phyloP scores from a whole-genome alignment of 108 stramenopile species.

The Craspedostauros australis region DNA sequence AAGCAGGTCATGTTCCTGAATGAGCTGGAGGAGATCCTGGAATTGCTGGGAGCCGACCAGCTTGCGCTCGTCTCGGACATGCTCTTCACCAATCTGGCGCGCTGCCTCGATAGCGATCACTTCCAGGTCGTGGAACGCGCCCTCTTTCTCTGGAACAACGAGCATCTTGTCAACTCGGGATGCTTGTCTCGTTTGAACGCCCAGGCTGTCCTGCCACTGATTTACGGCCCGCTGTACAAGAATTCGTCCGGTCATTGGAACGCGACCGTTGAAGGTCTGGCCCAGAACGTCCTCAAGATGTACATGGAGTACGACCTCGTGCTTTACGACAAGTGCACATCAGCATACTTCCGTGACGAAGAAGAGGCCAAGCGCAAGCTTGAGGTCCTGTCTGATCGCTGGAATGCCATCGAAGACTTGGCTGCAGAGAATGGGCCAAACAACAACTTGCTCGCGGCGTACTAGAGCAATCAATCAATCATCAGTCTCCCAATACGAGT shows the following conservation, averaged over 20 bases:
- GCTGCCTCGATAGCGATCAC: constrained; percentile 92
- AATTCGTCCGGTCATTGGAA: constrained; percentile 98
- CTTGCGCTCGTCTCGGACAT: constrained; percentile 78
- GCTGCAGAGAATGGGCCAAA: constrained; percentile 20
- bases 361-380: constrained; percentile 85
- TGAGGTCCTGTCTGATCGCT: constrained; percentile 64
- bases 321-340: constrained; percentile 84
- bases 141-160: constrained; percentile 97
- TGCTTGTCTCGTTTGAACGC: constrained; percentile 83
- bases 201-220: constrained; percentile 85
- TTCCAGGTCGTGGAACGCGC: constrained; percentile 97
- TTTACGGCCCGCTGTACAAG: constrained; percentile 92
- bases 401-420: constrained; percentile 66
- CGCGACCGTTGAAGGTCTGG: constrained; percentile 95
- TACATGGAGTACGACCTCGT: constrained; percentile 93
- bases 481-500: no score
- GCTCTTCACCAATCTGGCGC: constrained; percentile 85
- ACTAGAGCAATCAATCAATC: no score
- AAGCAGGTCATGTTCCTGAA: constrained; percentile 97
- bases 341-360: constrained; percentile 78
- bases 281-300: constrained; percentile 93
- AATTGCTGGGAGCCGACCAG: constrained; percentile 88
- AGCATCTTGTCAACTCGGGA: constrained; percentile 91
- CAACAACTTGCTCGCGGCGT: no score
- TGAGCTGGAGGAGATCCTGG: constrained; percentile 97